Base-by-base conservation (phyloP, 345 rosid species). In the Aquilaria sinensis region DNA sequence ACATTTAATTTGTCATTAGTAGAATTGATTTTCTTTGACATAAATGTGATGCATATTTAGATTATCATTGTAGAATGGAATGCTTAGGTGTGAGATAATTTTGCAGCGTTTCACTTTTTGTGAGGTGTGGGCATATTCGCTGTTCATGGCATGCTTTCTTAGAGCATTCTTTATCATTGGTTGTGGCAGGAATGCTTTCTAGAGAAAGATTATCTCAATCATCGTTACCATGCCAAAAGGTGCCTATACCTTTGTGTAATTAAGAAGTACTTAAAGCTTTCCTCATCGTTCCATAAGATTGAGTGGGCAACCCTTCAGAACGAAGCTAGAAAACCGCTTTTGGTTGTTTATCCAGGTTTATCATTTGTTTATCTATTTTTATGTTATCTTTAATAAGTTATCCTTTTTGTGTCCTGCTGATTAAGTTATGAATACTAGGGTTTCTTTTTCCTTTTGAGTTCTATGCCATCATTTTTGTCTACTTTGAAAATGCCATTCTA, bases 151-250 rank as follows among this genome's bases (percentile, higher is more conserved):
- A 37, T 60, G 11, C 50, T 65, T 64, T 47, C 45, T 58, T n/a
- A 63, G 47, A 8, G 13, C n/a, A 10, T 51, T 12, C 52, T 58
- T 29, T 5, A 16, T 16, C 23, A 37, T 37, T 37, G 31, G 57
- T 63, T 48, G 9, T 71, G 62, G 67, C 86, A 90, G 98, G 97
- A 90, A 47, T 90, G 97, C 72, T 93, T 88, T 70, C 79, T 75
- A 63, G 96, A 86, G 84, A 86, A 86, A 64, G 97, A 93, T 72
- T 93, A 84, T 73, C 78, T 90, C 67, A 83, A 90, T 82, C 67
- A 90, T 61, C 80, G 98, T 32, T 93, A 93, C 75, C 92, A 88
- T 74, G 97, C 94, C 68, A 90, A 88, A 75, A 74, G 98, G 72
- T 86, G 80, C 73, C 70, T 90, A 34, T 88, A 90, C 77, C 96